Evolutionary conservation across 768 basidiomycete species (phyloP).

Genomic region (Glaciozyma antarctica): DNA sequence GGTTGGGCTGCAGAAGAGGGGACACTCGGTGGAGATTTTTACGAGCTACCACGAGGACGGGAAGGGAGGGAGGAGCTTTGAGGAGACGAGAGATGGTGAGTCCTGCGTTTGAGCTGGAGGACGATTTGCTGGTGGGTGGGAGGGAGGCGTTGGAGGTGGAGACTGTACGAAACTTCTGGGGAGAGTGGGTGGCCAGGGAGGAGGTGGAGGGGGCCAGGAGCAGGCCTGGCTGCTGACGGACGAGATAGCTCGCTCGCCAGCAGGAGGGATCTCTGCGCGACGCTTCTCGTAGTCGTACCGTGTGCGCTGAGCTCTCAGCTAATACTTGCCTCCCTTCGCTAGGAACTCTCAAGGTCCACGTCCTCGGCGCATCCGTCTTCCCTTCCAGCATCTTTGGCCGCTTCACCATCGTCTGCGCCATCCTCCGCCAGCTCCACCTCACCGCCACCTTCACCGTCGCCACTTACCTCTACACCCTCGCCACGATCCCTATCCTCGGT

Average conservation of each 20-base stretch:
- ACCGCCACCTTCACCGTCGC: constrained; percentile 53
- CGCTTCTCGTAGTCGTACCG: no score
- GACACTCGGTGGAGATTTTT: constrained; percentile 78
- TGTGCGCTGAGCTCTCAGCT: background rate
- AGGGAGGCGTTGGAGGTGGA: background rate
- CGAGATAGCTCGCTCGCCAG: no score
- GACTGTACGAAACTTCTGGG: no score
- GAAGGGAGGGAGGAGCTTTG: constrained; percentile 59
- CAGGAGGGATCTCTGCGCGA: no score
- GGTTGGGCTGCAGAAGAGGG: constrained; percentile 69
- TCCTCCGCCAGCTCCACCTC: constrained; percentile 77
- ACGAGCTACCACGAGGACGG: constrained; percentile 82
- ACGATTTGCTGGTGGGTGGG: background rate
- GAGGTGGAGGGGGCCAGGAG: no score
- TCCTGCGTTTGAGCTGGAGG: background rate
- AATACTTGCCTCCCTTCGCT: background rate
- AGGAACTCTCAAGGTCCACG: constrained; percentile 73
- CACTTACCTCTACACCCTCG: constrained; percentile 27
- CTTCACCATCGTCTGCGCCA: constrained; percentile 81
- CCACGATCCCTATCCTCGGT: constrained; percentile 29
- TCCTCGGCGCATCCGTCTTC: constrained; percentile 59
- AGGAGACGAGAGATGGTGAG: constrained; percentile 83
- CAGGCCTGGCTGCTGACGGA: background rate
- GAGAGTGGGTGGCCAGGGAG: no score
- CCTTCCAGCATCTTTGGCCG: constrained; percentile 70